Evolutionary conservation across 768 basidiomycete genomes (phyloP).

Genomic region (Phlegmacium glaucopus): DNA sequence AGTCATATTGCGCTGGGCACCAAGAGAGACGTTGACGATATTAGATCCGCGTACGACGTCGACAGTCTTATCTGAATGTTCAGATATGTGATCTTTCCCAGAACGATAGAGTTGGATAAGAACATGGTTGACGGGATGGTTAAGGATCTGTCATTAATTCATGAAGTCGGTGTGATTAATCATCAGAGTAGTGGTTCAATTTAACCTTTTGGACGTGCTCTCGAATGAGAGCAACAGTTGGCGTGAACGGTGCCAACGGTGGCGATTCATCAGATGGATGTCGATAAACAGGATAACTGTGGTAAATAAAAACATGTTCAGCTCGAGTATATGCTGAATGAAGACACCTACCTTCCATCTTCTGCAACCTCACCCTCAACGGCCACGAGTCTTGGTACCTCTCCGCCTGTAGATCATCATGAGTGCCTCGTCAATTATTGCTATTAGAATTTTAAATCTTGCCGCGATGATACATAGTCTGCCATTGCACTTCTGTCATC

Average conservation of each 20-base stretch:
- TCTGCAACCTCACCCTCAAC: constrained; percentile 32
- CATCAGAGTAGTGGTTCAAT: neutral
- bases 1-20: constrained; percentile 74
- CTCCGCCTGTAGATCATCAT: constrained; percentile 56
- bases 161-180: neutral
- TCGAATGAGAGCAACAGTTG: constrained; percentile 64
- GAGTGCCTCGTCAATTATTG: neutral
- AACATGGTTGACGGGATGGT: constrained; percentile 78
- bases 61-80: constrained; percentile 85
- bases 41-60: constrained; percentile 72
- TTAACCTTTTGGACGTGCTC: constrained; percentile 53
- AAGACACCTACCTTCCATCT: constrained; percentile 34
- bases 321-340: neutral
- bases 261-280: constrained; percentile 82
- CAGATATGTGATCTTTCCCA: constrained; percentile 80
- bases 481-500: constrained; percentile 66
- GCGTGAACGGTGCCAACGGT: constrained; percentile 60
- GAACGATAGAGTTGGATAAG: constrained; percentile 79
- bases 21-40: constrained; percentile 80
- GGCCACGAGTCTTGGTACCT: constrained; percentile 38
- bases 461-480: constrained; percentile 74
- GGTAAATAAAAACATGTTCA: neutral
- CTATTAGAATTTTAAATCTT: constrained; percentile 5
- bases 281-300: constrained; percentile 74
- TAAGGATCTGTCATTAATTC: constrained; percentile 24